These are phyloP conservation scores for Clavispora phyllophila DNA, from an alignment of 805 yeast species.

Conservation along the genomic window DNA sequence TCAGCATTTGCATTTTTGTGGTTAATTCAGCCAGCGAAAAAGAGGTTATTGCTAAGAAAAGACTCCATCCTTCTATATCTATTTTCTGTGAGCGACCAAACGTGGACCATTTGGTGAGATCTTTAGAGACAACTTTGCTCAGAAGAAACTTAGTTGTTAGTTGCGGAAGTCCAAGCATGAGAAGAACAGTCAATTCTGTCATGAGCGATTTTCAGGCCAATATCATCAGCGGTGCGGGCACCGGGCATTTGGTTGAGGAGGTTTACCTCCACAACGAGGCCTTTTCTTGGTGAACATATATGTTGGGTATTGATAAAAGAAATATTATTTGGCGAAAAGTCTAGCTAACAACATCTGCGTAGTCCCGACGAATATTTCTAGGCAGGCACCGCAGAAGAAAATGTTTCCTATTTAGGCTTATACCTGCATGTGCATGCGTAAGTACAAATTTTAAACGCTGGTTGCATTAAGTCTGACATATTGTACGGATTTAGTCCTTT, in stretches of 20 bases:
- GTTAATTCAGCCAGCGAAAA: not conserved
- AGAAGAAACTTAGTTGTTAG: constrained; percentile 3
- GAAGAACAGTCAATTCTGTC: constrained; percentile 1
- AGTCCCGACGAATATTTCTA: not conserved
- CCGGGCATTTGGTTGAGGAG: constrained; percentile 2
- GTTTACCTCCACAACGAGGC: constrained; percentile 5
- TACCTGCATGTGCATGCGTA: not conserved
- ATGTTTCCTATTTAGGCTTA: not conserved
- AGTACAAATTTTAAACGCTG: not conserved
- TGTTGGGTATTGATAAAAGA: not conserved
- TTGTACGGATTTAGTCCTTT: not conserved
- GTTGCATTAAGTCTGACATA: not conserved
- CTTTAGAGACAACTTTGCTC: not conserved
- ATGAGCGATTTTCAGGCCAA: constrained; percentile 1
- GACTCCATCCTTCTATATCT: not conserved
- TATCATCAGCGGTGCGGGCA: not conserved
- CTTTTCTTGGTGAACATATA: constrained; percentile 3
- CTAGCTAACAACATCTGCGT: not conserved
- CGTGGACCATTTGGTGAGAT: not conserved
- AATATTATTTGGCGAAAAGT: not conserved
- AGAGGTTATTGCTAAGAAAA: not conserved
- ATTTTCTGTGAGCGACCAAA: not conserved
- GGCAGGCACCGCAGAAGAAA: not conserved
- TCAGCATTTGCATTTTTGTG: constrained; percentile 1
- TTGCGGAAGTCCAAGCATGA: constrained; percentile 3